Base-by-base conservation (phyloP, 768 basidiomycete genomes). In the Mycena epipterygia region DNA sequence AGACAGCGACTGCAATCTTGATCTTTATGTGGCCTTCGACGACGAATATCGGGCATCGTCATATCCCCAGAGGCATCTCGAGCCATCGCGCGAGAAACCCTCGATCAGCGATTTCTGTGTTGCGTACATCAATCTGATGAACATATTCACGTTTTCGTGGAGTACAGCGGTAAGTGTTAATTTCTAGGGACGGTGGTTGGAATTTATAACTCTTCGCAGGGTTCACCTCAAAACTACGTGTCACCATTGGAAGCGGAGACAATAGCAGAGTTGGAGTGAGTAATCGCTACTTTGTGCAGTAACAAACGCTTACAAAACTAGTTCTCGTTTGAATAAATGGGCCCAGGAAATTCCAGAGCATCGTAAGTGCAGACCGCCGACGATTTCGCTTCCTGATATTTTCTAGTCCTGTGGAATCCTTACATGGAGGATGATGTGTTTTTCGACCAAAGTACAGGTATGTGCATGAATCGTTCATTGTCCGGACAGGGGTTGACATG, bases 291-390 rank as follows among this genome's bases (percentile, higher is more conserved):
- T 2, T 25, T n/a, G 12, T 17, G 2, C 42, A 23, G 35, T 37
- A n/a, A 1, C 16, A 13, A 13, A 14, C 14, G 19, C 46, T 62
- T 46, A 56, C 29, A 23, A 5, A 11, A 57, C 6, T 46, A 85
- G 85, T 86, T 85, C 77, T 81, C 85, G 32, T 83, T 87, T 90
- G 37, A 87, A 89, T 75, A 78, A 83, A 37, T 90, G 88, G 88
- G 81, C 87, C 8, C 85, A 86, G 49, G 76, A 81, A 17, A 81
- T 89, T n/a, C 88, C 88, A 3, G 82, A 84, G 51, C 85, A 86
- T 56, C 62, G 84, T 85, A 67, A 12, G 80, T 57, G 7, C 21
- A n/a, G n/a, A 5, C 21, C 30, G 5, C 13, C n/a, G 9, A 30
- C 25, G 5, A 25, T 37, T 60, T 23, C 2, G 19, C 27, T 23